Evolutionary conservation across 2,329 filamentous ascomycete genomes (phyloP).

Genomic region (Sclerotinia trifoliorum): DNA sequence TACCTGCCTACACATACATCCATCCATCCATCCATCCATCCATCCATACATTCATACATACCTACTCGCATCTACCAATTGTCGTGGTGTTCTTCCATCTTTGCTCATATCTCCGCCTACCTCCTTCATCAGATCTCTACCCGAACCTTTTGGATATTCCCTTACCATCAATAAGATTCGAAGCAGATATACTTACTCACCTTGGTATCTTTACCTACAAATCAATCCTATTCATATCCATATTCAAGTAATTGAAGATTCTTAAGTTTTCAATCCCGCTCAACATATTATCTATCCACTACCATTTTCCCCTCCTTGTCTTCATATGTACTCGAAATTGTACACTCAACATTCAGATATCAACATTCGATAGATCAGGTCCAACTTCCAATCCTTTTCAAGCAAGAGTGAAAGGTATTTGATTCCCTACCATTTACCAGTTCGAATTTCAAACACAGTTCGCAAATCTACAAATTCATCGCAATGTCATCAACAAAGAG

Average conservation of each 20-base stretch:
- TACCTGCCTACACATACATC: too few species aligned
- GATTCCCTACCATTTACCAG: not conserved
- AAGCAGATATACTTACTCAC: not conserved
- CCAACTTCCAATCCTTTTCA: not conserved
- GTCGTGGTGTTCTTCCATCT: not conserved
- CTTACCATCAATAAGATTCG: not conserved
- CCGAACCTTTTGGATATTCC: not conserved
- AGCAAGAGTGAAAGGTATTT: not conserved
- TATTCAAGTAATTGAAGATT: not conserved
- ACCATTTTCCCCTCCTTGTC: not conserved
- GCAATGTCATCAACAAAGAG: conserved; percentile 25
- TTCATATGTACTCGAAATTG: conserved; percentile 4
- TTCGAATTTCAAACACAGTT: not conserved
- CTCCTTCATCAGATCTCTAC: not conserved
- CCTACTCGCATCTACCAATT: not conserved
- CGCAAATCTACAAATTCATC: not conserved
- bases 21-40: too few species aligned
- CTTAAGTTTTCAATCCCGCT: not conserved
- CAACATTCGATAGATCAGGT: not conserved
- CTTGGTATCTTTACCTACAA: not conserved
- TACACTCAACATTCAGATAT: not conserved
- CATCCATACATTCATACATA: too few species aligned
- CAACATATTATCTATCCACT: not conserved
- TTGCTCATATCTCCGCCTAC: not conserved
- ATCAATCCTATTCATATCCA: not conserved